Conservation (phyloP, 352 stramenopile genomes). For the Phytophthora citrophthora region DNA sequence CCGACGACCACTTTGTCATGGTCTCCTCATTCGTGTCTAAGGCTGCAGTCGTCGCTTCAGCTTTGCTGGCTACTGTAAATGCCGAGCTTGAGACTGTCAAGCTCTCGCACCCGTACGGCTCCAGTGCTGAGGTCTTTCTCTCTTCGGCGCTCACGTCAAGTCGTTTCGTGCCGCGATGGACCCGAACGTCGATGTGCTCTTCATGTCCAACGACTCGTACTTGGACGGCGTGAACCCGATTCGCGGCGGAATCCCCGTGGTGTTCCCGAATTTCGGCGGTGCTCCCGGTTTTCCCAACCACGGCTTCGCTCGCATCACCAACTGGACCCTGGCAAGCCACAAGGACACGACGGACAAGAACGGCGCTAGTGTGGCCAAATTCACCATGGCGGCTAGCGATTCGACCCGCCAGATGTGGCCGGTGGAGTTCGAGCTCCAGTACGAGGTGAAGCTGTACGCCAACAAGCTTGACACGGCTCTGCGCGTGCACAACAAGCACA, state of each 20-base stretch:
- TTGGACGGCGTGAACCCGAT: conserved; percentile 87
- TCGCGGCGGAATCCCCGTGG: conserved; percentile 88
- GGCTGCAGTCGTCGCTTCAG: conserved; percentile 16
- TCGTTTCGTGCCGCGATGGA: conserved; percentile 52
- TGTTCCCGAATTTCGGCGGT: conserved; percentile 91
- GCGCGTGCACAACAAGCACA: conserved; percentile 87
- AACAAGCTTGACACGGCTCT: conserved; percentile 77
- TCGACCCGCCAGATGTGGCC: conserved; percentile 48
- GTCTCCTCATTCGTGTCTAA: conserved; percentile 28
- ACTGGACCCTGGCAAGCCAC: conserved; percentile 35
- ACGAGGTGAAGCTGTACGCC: conserved; percentile 68
- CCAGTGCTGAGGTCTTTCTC: conserved; percentile 63
- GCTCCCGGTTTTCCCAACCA: conserved; percentile 68
- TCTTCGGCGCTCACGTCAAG: conserved; percentile 80
- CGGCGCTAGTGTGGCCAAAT: conserved; percentile 37
- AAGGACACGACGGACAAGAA: conserved; percentile 19
- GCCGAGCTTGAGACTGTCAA: conserved; percentile 55
- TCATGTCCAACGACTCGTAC: conserved; percentile 80
- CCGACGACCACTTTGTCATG: conserved; percentile 14
- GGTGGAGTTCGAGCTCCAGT: conserved; percentile 69
- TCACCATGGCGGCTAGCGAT: conserved; percentile 41
- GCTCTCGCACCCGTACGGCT: conserved; percentile 65
- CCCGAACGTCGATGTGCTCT: conserved; percentile 69
- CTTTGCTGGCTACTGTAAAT: conserved; percentile 19
- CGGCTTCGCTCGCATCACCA: conserved; percentile 81